Conservation (phyloP, 2,329 filamentous ascomycete species). For the Ophiostoma tasmaniense region DNA sequence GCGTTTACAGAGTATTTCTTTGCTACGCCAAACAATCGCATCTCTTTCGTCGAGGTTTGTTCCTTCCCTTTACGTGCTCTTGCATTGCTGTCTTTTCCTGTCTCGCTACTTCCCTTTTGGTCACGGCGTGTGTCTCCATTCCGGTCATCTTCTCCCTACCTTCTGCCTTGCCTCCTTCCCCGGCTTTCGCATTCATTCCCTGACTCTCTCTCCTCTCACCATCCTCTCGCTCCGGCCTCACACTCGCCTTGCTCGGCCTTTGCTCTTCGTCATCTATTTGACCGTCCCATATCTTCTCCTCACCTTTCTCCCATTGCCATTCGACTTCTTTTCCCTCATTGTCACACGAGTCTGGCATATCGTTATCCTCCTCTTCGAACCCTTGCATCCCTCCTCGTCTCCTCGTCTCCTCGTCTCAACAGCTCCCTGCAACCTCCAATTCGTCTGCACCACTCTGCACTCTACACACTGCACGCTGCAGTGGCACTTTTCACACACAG, state of each 20-base stretch:
- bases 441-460: background rate
- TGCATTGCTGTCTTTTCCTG: background rate
- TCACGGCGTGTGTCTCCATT: background rate
- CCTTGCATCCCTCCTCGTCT: background rate
- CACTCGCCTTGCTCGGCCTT: background rate
- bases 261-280: background rate
- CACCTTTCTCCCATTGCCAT: background rate
- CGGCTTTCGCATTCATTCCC: background rate
- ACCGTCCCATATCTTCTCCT: no score
- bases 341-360: background rate
- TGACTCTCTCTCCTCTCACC: background rate
- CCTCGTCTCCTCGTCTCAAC: background rate
- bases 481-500: background rate
- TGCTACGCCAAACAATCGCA: background rate
- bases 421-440: background rate
- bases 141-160: background rate
- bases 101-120: background rate
- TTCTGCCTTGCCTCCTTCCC: background rate
- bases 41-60: background rate
- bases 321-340: background rate
- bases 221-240: background rate
- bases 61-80: background rate
- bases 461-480: background rate
- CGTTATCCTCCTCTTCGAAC: background rate
- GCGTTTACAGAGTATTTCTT: background rate